Conservation (phyloP, 148 eudicot genomes). For the Fagopyrum homotropicum region DNA sequence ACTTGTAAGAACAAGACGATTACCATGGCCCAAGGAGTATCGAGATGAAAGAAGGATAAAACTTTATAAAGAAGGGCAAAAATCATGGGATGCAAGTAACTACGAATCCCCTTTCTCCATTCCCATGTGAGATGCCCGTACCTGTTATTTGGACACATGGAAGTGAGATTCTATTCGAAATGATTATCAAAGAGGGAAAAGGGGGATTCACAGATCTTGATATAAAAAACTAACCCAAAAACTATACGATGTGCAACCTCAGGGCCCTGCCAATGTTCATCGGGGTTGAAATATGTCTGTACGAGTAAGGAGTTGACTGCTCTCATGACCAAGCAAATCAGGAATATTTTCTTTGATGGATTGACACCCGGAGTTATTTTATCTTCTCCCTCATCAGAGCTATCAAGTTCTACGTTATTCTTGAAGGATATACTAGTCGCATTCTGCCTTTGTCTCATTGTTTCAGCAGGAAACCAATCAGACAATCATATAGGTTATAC, state of each 20-base stretch:
- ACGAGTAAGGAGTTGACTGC: constrained; percentile 60
- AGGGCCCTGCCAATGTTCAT: constrained; percentile 95
- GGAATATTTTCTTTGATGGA: constrained; percentile 42
- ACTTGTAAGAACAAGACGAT: not conserved
- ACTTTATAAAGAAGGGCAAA: constrained; percentile 77
- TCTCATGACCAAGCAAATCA: constrained; percentile 47
- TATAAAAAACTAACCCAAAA: constrained; percentile 47
- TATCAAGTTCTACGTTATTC: constrained; percentile 11
- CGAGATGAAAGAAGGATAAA: constrained; percentile 64
- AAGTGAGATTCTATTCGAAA: constrained; percentile 8
- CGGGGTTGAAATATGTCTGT: constrained; percentile 92
- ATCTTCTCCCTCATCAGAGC: constrained; percentile 15
- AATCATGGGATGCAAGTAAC: constrained; percentile 80
- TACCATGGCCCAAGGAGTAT: constrained; percentile 82
- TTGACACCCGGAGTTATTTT: constrained; percentile 15
- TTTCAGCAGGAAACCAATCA: not conserved
- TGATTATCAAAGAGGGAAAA: not conserved
- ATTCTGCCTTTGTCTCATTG: constrained; percentile 50
- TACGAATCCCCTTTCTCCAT: constrained; percentile 78
- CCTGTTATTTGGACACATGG: constrained; percentile 28
- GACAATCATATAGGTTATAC: not conserved
- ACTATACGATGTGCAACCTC: constrained; percentile 83
- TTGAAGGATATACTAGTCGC: constrained; percentile 14
- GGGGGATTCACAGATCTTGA: not conserved
- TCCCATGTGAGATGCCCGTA: constrained; percentile 98